Evolutionary conservation across 1,139 yeast genomes (phyloP).

Genomic region (Suhomyces bokatorum): DNA sequence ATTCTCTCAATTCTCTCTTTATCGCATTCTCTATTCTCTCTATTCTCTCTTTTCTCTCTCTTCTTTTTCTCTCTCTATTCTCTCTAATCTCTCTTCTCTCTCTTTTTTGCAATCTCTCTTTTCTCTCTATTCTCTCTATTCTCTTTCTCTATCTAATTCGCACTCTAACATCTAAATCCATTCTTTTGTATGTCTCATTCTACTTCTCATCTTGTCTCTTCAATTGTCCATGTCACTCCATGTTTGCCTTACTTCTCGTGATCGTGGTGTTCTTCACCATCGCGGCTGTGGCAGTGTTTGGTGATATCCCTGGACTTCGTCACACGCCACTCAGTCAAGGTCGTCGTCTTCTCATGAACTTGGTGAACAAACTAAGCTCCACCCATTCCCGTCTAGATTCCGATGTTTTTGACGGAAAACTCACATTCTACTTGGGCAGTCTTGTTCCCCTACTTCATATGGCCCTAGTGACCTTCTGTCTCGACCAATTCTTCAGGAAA

Average conservation of each 20-base stretch:
- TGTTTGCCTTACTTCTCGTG: conserved; percentile 1
- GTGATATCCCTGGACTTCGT: conserved; percentile 53
- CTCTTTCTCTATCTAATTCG: too few relatives aligned
- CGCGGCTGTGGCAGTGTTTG: conserved; percentile 40
- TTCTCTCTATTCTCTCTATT: too few relatives aligned
- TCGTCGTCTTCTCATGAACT: conserved; percentile 14
- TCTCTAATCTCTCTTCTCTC: too few relatives aligned
- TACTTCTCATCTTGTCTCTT: too few relatives aligned
- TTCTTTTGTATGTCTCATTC: too few relatives aligned
- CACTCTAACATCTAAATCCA: too few relatives aligned
- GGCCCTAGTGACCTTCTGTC: conserved; percentile 44
- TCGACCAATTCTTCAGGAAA: conserved; percentile 45
- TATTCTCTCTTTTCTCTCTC: too few relatives aligned
- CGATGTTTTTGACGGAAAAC: conserved; percentile 18
- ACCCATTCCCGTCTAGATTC: conserved; percentile 13
- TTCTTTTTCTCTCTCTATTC: too few relatives aligned
- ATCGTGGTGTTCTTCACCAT: conserved; percentile 3
- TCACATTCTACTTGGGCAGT: conserved; percentile 32
- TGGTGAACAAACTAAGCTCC: conserved; percentile 1
- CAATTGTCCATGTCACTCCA: not conserved
- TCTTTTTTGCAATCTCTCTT: too few relatives aligned
- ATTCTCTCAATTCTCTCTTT: too few relatives aligned
- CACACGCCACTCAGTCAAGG: conserved; percentile 31
- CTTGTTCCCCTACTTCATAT: conserved; percentile 53
- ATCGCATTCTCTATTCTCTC: too few relatives aligned